These are phyloP conservation scores for Hericium coralloides DNA, from an alignment of 768 basidiomycete genomes.

Conservation along the genomic window DNA sequence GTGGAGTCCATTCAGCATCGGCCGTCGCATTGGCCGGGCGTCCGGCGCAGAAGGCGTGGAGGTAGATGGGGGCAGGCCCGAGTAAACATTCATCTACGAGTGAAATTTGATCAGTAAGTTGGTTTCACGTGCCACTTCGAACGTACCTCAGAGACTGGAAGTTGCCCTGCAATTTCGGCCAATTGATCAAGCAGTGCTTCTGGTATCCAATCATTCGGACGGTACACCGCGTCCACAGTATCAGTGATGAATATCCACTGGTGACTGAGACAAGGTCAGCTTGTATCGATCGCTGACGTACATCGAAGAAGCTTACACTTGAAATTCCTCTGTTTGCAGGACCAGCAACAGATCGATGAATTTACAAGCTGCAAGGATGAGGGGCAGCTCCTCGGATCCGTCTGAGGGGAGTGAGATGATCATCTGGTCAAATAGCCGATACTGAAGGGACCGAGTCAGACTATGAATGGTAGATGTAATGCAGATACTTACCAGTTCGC, in stretches of 20 bases:
- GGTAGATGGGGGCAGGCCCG: background rate
- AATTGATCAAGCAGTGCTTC: slow-evolving; percentile 89
- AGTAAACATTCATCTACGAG: background rate
- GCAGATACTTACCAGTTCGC: slow-evolving; percentile 62
- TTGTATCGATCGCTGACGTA: no score
- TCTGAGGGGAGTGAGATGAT: slow-evolving; percentile 65
- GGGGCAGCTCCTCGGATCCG: slow-evolving; percentile 74
- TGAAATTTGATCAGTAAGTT: background rate
- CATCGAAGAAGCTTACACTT: slow-evolving; percentile 53
- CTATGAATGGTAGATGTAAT: background rate
- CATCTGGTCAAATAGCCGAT: slow-evolving; percentile 82
- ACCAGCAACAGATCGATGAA: slow-evolving; percentile 89
- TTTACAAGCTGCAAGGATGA: slow-evolving; percentile 87
- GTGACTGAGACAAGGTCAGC: slow-evolving; percentile 39
- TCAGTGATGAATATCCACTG: slow-evolving; percentile 99
- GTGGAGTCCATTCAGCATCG: slow-evolving; percentile 57
- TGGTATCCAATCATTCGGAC: slow-evolving; percentile 73
- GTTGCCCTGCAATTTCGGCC: slow-evolving; percentile 68
- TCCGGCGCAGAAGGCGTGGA: slow-evolving; percentile 21
- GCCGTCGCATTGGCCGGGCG: slow-evolving; percentile 54
- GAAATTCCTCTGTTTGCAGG: slow-evolving; percentile 94
- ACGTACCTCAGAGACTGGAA: slow-evolving; percentile 39
- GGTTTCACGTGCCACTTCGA: slow-evolving; percentile 1
- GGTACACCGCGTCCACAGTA: slow-evolving; percentile 91
- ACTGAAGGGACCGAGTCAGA: slow-evolving; percentile 33